Base-by-base conservation (phyloP, 2,329 filamentous ascomycete genomes). In the Claviceps humidiphila region DNA sequence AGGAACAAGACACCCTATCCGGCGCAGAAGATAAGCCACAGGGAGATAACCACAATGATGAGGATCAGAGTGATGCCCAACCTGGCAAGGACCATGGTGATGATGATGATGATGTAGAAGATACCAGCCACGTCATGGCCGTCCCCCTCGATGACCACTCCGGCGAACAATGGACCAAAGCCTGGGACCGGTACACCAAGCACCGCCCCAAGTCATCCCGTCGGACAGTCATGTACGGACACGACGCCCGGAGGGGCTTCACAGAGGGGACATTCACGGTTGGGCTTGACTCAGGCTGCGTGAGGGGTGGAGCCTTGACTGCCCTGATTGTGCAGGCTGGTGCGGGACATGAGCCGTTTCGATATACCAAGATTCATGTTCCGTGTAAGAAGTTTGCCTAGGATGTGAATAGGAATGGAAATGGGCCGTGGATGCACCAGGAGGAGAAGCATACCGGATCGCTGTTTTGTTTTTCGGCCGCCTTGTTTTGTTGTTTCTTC, bases 201-300 rank as follows among this genome's bases (percentile, higher is more conserved):
- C 61, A 61, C 26, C 54, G 64, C 2, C 55, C 54, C 46, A 56
- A 61, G 30, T 47, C 56, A 13, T 58, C 67, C 34, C 72, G 77
- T 9, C 78, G 73, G 42, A 88, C 86, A 1, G 84, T 95, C 42
- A 76, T 95, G 53, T 96, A 95, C 66, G 90, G 90, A 5, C 91
- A 97, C 64, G 88, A 96, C 64, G 80, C 88, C 22, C 82, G 83
- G 60, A 70, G 71, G 2, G 89, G 89, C 0, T 75, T 94, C 49
- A 63, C 60, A 37, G 58, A 73, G 54, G 61, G 79, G 49, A 74
- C 77, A 48, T 94, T 87, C 66, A 87, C 84, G 4, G 87, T 89
- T 62, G 93, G 93, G 0, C 72, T 97, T 47, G 93, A 97, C 66
- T 87, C 85, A 0, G 84, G 82, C 0, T 97, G 93, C 64, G 81